Base-by-base conservation (phyloP, 345 rosid genomes). In the Ceriops decandra region DNA sequence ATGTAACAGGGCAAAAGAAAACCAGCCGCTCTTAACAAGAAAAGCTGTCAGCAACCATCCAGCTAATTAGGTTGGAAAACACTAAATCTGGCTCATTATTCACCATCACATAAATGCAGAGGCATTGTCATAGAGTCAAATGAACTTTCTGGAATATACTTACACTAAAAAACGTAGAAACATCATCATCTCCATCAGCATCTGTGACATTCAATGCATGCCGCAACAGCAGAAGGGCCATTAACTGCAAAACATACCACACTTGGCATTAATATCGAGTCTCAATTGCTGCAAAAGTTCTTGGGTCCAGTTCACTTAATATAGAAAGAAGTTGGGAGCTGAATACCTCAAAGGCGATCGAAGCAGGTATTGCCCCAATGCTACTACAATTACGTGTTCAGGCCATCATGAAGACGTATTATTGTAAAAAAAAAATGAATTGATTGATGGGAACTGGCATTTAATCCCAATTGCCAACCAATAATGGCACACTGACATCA, bases 1-100 rank as follows among this genome's bases (percentile, higher is more conserved):
- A 95, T 88, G 75, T 92, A 95, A 78, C 99, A 95, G 2, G 99
- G 98, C 57, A 95, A 87, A 76, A 89, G 93, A 80, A 91, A 87
- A 22, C 86, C 88, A 52, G 84, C 86, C n/a, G 90, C 85, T n/a
- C 90, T 84, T 54, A 84, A 85, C 79, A 95, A 77, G 82, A 91
- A 95, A 80, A 86, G 85, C 99, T 95, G 88, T 69, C 67, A 68
- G 72, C 13, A 42, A 63, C 65, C 51, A 67, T 27, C 26, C 28
- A 56, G 59, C 59, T 11, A 17, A 10, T 56, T 56, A 56, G 26
- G 19, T 24, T 22, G 47, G 21, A 54, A 68, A 64, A 56, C 2
- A 35, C 19, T 27, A 13, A 6, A 58, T 59, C 53, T 32, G 49
- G 8, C 6, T n/a, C 9, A 24, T 20, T 28, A 36, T 59, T 36